Evolutionary conservation across 1,284 basidiomycete species (phyloP).

Genomic region (Pisolithus thermaeus): DNA sequence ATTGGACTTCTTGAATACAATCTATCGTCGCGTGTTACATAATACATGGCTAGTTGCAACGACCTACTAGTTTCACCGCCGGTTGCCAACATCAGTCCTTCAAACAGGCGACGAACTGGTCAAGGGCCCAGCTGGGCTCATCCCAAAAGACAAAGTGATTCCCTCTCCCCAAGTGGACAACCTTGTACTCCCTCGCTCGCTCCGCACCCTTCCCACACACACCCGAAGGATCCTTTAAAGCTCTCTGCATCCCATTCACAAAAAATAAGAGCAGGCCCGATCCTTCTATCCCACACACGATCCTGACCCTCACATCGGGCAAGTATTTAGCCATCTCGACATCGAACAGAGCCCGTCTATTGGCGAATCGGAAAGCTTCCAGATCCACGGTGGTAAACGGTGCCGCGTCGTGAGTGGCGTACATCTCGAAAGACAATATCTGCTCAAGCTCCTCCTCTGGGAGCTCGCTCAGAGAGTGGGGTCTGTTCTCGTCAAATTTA

Average conservation of each 20-base stretch:
- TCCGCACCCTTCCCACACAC: conserved; percentile 5
- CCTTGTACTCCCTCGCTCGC: not conserved
- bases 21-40: too few species aligned
- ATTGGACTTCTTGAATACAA: too few species aligned
- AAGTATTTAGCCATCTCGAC: conserved; percentile 7
- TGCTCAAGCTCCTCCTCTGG: conserved; percentile 12
- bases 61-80: not conserved
- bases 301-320: conserved; percentile 19
- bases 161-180: conserved; percentile 14
- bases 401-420: conserved; percentile 11
- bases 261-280: too few species aligned
- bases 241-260: conserved; percentile 6
- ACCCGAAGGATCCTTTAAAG: not conserved
- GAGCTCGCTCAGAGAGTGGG: conserved; percentile 9
- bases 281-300: conserved; percentile 14
- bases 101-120: not conserved
- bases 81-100: not conserved
- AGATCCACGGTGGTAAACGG: conserved; percentile 7
- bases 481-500: not conserved
- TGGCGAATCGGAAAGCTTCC: conserved; percentile 4
- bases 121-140: conserved; percentile 15
- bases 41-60: too few species aligned
- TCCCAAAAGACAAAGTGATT: conserved; percentile 30
- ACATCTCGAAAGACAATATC: conserved; percentile 13
- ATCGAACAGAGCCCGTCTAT: conserved; percentile 21